These are phyloP conservation scores for Boletus huronensis DNA, from an alignment of 768 basidiomycete species.

Conservation along the genomic window DNA sequence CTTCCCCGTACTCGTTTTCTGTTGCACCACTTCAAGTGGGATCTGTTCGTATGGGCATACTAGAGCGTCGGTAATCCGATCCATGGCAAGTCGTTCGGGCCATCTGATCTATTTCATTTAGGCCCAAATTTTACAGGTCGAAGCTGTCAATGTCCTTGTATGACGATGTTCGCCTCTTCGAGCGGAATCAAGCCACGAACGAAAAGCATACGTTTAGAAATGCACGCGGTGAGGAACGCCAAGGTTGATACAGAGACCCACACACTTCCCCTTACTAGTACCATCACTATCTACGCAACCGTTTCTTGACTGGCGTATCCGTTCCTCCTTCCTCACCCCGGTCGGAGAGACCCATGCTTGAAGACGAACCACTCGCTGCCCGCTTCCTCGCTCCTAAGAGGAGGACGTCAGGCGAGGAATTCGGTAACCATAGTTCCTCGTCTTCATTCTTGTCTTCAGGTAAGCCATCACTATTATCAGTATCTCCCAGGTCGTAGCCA, in stretches of 20 bases:
- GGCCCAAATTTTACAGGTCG: neutral
- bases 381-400: conserved; percentile 31
- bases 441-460: conserved; percentile 22
- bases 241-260: conserved; percentile 2
- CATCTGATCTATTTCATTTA: neutral
- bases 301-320: conserved; percentile 28
- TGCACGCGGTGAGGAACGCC: neutral
- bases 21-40: neutral
- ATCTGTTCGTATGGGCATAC: neutral
- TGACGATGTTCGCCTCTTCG: neutral
- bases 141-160: neutral
- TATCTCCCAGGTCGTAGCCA: neutral
- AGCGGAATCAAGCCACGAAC: neutral
- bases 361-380: conserved; percentile 24
- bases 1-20: neutral
- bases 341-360: conserved; percentile 22
- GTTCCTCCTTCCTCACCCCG: conserved; percentile 7
- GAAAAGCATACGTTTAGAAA: neutral
- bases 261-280: neutral
- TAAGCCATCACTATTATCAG: conserved; percentile 6
- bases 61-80: neutral
- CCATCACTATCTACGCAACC: conserved; percentile 12
- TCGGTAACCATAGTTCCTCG: conserved; percentile 41
- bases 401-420: conserved; percentile 42
- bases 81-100: neutral